phyloP scores from a whole-genome alignment of 331 rosid genomes.

The Cydonia oblonga region DNA sequence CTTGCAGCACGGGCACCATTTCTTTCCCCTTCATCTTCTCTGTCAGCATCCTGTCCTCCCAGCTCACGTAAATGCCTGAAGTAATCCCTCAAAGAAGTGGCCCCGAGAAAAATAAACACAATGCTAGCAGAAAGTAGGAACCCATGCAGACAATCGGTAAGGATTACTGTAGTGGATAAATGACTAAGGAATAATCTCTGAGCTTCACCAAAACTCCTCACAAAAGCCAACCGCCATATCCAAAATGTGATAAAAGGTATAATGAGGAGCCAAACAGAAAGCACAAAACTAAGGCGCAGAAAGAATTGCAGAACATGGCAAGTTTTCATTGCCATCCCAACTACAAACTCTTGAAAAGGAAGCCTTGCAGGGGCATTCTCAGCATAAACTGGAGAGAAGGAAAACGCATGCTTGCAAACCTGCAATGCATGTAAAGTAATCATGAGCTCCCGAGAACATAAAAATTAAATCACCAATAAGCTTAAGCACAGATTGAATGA shows the following conservation, averaged over 20 bases:
- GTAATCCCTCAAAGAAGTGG: conserved; percentile 95
- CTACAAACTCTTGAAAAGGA: conserved; percentile 94
- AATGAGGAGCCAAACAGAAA: conserved; percentile 94
- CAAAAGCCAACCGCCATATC: conserved; percentile 99
- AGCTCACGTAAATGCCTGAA: conserved; percentile 93
- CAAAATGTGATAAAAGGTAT: conserved; percentile 96
- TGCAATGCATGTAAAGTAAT: conserved; percentile 20
- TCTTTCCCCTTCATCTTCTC: conserved; percentile 93
- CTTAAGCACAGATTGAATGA: neutral
- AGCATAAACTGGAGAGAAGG: conserved; percentile 97
- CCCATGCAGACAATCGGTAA: conserved; percentile 97
- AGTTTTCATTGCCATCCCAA: conserved; percentile 97
- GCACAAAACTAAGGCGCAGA: conserved; percentile 88
- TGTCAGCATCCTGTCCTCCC: conserved; percentile 90
- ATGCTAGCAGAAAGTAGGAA: conserved; percentile 96
- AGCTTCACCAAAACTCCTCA: conserved; percentile 95
- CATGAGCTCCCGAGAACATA: neutral
- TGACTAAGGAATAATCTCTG: conserved; percentile 90
- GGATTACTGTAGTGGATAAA: conserved; percentile 71
- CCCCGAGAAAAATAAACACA: conserved; percentile 95
- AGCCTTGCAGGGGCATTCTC: conserved; percentile 95
- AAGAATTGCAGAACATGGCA: conserved; percentile 92
- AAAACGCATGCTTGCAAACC: conserved; percentile 98
- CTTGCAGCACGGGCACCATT: conserved; percentile 86
- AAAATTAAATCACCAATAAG: neutral